These are phyloP conservation scores for Artemisia argyi DNA, from an alignment of 129 eudicot species.

Conservation along the genomic window DNA sequence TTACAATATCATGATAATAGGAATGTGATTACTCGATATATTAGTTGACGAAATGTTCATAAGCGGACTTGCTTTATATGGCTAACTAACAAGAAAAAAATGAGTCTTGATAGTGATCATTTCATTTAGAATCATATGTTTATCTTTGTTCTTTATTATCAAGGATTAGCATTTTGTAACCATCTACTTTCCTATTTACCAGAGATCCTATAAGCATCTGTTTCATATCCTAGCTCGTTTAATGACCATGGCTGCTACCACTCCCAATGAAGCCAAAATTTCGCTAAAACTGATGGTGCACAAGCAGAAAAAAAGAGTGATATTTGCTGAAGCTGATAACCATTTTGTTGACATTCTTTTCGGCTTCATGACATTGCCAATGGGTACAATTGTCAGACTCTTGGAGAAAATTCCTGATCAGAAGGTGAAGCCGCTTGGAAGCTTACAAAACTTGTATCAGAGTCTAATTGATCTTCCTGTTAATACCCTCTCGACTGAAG, in stretches of 20 bases:
- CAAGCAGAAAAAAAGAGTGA: constrained; percentile 14
- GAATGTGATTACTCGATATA: no score
- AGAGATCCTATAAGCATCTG: neutral
- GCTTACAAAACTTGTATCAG: constrained; percentile 30
- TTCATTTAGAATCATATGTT: no score
- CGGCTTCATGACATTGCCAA: constrained; percentile 47
- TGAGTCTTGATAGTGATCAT: no score
- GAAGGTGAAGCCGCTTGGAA: neutral
- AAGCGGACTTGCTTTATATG: no score
- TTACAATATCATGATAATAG: no score
- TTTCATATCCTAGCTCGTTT: neutral
- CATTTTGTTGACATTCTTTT: constrained; percentile 34
- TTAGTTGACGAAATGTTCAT: no score
- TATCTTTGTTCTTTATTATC: no score
- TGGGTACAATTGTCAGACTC: constrained; percentile 36
- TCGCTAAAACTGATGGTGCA: constrained; percentile 21
- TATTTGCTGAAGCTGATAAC: constrained; percentile 34
- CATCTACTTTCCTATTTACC: no score
- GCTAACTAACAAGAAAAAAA: no score
- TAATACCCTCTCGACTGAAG: neutral
- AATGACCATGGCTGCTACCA: neutral
- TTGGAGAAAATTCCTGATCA: constrained; percentile 15
- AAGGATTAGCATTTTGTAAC: no score
- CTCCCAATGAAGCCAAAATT: neutral
- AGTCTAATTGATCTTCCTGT: constrained; percentile 19